Evolutionary conservation across 495 filamentous ascomycete species (phyloP).

Genomic region (Xylaria flabelliformis): DNA sequence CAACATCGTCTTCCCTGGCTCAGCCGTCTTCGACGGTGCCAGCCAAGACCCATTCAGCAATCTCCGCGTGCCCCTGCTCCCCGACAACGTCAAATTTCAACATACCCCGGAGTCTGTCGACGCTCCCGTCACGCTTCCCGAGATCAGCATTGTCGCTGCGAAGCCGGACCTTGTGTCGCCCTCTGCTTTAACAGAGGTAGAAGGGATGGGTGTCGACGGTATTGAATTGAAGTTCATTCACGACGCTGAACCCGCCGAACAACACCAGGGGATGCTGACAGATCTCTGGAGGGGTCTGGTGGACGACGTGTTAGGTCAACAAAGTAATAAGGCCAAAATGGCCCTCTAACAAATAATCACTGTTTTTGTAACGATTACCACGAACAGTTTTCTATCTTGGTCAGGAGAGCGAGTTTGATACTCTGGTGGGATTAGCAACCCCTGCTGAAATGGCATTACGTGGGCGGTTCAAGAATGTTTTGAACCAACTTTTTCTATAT

Average conservation of each 20-base stretch:
- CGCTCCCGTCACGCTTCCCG: constrained; percentile 39
- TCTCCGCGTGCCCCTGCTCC: constrained; percentile 54
- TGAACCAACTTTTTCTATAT: not conserved
- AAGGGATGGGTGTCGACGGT: constrained; percentile 55
- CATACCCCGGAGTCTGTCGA: constrained; percentile 43
- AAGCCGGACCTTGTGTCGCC: constrained; percentile 51
- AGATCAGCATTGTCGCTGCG: constrained; percentile 52
- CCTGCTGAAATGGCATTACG: not conserved
- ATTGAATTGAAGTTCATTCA: constrained; percentile 56
- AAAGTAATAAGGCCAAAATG: constrained; percentile 32
- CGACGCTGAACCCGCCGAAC: constrained; percentile 34
- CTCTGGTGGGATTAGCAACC: not conserved
- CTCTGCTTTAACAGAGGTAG: constrained; percentile 50
- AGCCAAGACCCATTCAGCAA: constrained; percentile 44
- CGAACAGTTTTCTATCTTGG: constrained; percentile 6
- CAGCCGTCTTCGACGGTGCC: constrained; percentile 27
- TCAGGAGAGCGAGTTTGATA: constrained; percentile 6
- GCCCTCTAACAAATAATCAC: constrained; percentile 33
- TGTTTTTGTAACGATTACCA: constrained; percentile 1
- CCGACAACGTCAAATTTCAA: constrained; percentile 46
- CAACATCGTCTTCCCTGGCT: constrained; percentile 48
- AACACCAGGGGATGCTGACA: constrained; percentile 48
- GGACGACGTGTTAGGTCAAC: constrained; percentile 50
- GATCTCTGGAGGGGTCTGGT: constrained; percentile 55
- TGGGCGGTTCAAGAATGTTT: not conserved